Evolutionary conservation across 805 yeast species (phyloP).

Genomic region (Priceomyces melissophilus): DNA sequence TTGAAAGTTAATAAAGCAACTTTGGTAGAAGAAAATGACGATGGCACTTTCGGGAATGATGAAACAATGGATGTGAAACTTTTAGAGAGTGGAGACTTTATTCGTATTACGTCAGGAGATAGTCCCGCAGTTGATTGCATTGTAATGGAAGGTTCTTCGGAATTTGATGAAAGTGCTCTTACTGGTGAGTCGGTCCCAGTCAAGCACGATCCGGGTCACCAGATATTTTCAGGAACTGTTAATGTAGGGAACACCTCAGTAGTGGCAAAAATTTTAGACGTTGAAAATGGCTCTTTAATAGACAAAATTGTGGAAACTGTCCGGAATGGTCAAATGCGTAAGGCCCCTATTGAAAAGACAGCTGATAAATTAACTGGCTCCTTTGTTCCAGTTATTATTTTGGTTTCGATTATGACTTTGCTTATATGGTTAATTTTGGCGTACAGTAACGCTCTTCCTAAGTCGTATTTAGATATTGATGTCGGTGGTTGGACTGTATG

Average conservation of each 20-base stretch:
- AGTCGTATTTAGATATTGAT: slow-evolving; percentile 54
- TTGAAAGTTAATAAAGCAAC: slow-evolving; percentile 51
- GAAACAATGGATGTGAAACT: slow-evolving; percentile 36
- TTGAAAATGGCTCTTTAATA: slow-evolving; percentile 61
- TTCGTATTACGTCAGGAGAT: slow-evolving; percentile 50
- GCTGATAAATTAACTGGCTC: slow-evolving; percentile 68
- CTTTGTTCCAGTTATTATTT: slow-evolving; percentile 68
- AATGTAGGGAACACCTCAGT: slow-evolving; percentile 57
- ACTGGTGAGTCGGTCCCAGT: slow-evolving; percentile 65
- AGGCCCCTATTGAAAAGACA: slow-evolving; percentile 69
- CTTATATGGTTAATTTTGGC: slow-evolving; percentile 64
- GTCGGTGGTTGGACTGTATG: slow-evolving; percentile 75
- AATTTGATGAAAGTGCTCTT: slow-evolving; percentile 59
- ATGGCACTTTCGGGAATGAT: slow-evolving; percentile 21
- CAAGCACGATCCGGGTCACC: slow-evolving; percentile 56
- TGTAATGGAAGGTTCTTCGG: slow-evolving; percentile 42
- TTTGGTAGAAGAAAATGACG: slow-evolving; percentile 27
- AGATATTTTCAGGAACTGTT: slow-evolving; percentile 68
- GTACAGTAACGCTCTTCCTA: slow-evolving; percentile 50
- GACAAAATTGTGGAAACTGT: slow-evolving; percentile 70
- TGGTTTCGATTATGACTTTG: slow-evolving; percentile 63
- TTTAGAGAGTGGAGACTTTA: slow-evolving; percentile 51
- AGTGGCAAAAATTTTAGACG: slow-evolving; percentile 52
- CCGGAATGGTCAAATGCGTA: slow-evolving; percentile 66
- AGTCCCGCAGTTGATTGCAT: slow-evolving; percentile 61